Percentiles rank a stretch among this genome's conserved stretches.
Conservation (phyloP, 2,329 filamentous ascomycete genomes). For the Erysiphe pulchra region DNA sequence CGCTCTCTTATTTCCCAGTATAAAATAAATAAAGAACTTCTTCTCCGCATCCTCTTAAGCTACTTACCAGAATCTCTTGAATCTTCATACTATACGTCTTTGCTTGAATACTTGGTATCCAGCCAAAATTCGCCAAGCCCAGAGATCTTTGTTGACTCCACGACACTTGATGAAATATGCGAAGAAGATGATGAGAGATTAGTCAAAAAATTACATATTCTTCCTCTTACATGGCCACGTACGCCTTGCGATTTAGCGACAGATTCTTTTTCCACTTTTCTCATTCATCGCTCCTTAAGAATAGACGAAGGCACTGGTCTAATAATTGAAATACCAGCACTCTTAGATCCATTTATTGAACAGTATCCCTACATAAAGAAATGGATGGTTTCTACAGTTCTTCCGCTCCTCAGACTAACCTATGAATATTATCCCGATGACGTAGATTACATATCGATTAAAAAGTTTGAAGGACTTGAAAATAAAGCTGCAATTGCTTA, state of each 20-base stretch:
- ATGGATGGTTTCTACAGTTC: slow-evolving; percentile 42
- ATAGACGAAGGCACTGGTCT: slow-evolving; percentile 52
- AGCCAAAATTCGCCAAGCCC: slow-evolving; percentile 11
- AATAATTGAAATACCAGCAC: slow-evolving; percentile 36
- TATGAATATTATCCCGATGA: slow-evolving; percentile 37
- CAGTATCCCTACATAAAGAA: slow-evolving; percentile 32
- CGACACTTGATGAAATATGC: slow-evolving; percentile 29
- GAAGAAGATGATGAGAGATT: slow-evolving; percentile 38
- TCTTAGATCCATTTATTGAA: slow-evolving; percentile 42
- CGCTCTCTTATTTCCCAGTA: slow-evolving; percentile 31
- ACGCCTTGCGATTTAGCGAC: slow-evolving; percentile 21
- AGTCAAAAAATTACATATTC: slow-evolving; percentile 34
- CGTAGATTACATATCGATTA: slow-evolving; percentile 23
- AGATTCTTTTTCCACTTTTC: slow-evolving; percentile 34
- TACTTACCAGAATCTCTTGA: slow-evolving; percentile 48
- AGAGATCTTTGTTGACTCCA: slow-evolving; percentile 23
- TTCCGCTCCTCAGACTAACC: slow-evolving; percentile 43
- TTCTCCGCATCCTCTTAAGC: slow-evolving; percentile 49
- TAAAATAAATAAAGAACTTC: slow-evolving; percentile 34
- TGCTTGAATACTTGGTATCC: slow-evolving; percentile 27
- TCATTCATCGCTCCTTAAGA: slow-evolving; percentile 39
- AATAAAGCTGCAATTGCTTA: slow-evolving; percentile 32
- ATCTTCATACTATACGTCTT: slow-evolving; percentile 33
- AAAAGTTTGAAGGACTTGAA: slow-evolving; percentile 34
- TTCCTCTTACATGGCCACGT: slow-evolving; percentile 26